Conservation (phyloP, 306 rosid species). For the Crataegus laevigata region DNA sequence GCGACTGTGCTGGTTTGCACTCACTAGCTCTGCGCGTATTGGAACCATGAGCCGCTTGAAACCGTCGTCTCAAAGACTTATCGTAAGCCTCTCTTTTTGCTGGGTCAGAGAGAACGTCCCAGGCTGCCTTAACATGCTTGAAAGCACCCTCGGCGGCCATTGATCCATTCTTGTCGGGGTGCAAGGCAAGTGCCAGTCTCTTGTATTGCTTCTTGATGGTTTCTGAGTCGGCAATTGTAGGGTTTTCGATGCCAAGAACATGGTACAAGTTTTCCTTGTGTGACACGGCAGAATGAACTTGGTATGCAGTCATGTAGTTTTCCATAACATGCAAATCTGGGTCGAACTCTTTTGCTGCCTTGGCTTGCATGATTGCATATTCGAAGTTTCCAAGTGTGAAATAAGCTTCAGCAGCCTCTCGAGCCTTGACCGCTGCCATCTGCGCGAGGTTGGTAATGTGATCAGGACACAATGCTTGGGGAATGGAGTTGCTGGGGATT, state of each 20-base stretch:
- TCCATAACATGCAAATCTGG: neutral
- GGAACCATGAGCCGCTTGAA: neutral
- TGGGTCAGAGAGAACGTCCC: neutral
- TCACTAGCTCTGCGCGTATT: neutral
- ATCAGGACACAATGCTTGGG: neutral
- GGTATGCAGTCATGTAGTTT: neutral
- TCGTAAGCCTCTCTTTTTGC: neutral
- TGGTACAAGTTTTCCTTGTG: neutral
- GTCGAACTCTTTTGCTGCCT: neutral
- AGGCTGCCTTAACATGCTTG: neutral
- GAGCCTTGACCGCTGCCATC: neutral
- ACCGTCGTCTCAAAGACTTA: neutral
- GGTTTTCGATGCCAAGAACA: neutral
- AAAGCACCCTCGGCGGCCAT: neutral
- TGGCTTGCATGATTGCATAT: neutral
- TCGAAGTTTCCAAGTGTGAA: neutral
- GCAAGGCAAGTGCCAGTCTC: neutral
- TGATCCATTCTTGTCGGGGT: neutral
- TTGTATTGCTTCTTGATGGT: neutral
- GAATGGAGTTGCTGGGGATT: neutral
- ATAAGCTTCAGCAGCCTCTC: neutral
- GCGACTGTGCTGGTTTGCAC: neutral
- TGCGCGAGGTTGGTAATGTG: neutral
- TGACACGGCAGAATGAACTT: neutral
- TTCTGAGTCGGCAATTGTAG: neutral